Conservation (phyloP, 2,329 filamentous ascomycete species). For the Claviceps capensis region DNA sequence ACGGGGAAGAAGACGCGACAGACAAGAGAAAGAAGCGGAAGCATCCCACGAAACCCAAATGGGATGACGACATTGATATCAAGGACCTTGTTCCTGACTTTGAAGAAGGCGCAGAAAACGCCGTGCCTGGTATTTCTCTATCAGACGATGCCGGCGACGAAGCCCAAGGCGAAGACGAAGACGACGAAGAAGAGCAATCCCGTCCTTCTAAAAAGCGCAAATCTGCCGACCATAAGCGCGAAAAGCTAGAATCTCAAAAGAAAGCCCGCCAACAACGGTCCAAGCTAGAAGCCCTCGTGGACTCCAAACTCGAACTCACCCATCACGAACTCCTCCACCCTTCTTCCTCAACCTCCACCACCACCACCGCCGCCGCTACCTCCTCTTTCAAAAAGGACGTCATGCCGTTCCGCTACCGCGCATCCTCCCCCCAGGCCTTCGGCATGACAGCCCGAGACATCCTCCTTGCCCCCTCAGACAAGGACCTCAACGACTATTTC, state of each 20-base stretch:
- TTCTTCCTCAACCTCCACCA: slow-evolving; percentile 15
- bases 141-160: slow-evolving; percentile 27
- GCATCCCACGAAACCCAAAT: slow-evolving; percentile 49
- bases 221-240: slow-evolving; percentile 45
- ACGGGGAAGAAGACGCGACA: slow-evolving; percentile 11
- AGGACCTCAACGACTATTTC: slow-evolving; percentile 75
- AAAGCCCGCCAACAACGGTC: slow-evolving; percentile 67
- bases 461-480: slow-evolving; percentile 72
- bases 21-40: slow-evolving; percentile 37
- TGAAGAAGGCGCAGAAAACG: slow-evolving; percentile 41
- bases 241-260: slow-evolving; percentile 46
- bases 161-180: slow-evolving; percentile 20
- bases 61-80: slow-evolving; percentile 97
- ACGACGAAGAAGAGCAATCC: slow-evolving; percentile 28
- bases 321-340: slow-evolving; percentile 40
- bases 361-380: not conserved
- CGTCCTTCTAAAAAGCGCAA: slow-evolving; percentile 46
- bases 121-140: slow-evolving; percentile 37
- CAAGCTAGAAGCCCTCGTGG: slow-evolving; percentile 75
- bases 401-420: slow-evolving; percentile 70
- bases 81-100: slow-evolving; percentile 83
- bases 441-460: slow-evolving; percentile 86
- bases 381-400: slow-evolving; percentile 25
- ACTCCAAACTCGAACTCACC: slow-evolving; percentile 65
- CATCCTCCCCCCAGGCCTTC: slow-evolving; percentile 81